Percentiles rank a stretch among this genome's conserved stretches.
These are phyloP conservation scores for Carex littledalei DNA, from an alignment of 176 grass and related monocot species.

Conservation along the genomic window DNA sequence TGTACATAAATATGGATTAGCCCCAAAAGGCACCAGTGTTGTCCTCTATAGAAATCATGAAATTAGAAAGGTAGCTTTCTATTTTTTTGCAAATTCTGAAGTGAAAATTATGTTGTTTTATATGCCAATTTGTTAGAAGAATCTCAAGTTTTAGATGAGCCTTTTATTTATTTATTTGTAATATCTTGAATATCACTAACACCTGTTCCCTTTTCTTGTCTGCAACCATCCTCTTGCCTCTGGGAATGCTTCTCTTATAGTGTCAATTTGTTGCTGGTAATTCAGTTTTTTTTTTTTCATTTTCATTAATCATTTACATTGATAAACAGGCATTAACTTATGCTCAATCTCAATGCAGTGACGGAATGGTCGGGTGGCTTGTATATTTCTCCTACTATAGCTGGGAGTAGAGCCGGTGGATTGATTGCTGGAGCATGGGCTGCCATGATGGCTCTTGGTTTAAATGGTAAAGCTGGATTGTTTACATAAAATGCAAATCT, in stretches of 20 bases:
- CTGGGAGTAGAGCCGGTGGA: conserved; percentile 91
- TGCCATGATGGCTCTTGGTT: conserved; percentile 86
- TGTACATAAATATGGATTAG: conserved; percentile 99
- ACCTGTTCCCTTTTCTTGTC: conserved; percentile 1
- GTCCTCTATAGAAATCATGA: conserved; percentile 96
- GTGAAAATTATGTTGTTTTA: neutral
- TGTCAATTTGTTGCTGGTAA: conserved; percentile 98
- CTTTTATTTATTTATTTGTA: conserved; percentile 9
- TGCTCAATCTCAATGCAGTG: conserved; percentile 38
- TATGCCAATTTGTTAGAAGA: neutral
- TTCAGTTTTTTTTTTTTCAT: conserved; percentile 12
- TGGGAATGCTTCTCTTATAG: conserved; percentile 37
- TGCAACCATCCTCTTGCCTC: conserved; percentile 8
- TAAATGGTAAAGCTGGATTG: conserved; percentile 51
- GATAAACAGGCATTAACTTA: neutral
- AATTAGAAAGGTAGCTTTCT: conserved; percentile 70
- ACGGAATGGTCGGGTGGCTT: conserved; percentile 97
- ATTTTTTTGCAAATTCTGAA: neutral
- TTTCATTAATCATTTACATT: conserved; percentile 13
- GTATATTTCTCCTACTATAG: conserved; percentile 90
- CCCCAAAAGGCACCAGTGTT: conserved; percentile 87
- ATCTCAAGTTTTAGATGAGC: neutral
- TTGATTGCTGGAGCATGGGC: conserved; percentile 94
- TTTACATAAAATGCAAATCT: neutral
- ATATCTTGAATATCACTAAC: conserved; percentile 29